Base-by-base conservation (phyloP, 192 early-diverging fungal species). In the Backusella luteola region DNA sequence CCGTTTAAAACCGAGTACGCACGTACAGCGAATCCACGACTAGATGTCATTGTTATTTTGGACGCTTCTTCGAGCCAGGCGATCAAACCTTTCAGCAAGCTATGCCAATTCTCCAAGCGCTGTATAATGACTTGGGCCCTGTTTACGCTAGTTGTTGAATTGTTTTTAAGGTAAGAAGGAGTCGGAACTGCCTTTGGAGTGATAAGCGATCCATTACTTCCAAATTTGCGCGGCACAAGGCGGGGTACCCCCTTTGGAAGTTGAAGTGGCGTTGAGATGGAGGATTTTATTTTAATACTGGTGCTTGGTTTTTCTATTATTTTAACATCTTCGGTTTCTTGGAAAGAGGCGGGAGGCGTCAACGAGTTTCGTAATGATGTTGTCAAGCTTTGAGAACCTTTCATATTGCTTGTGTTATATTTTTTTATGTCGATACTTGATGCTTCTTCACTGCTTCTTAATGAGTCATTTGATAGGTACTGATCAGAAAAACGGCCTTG, bases 81-180 rank as follows among this genome's bases (percentile, higher is more conserved):
- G 6, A 77, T 80, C 52, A 85, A 12, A 63, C 78, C 79, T 73
- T 83, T 83, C 52, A 85, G 67, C 26, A 85, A 73, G 26, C 46
- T 72, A 9, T 66, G 44, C 80, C 82, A 85, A 6, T 82, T 79
- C n/a, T 74, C 75, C 19, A 85, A 80, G 11, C 84, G 81, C 67
- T 72, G 77, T 32, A 83, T 46, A 2, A 85, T 67, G 11, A 85
- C 80, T 38, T 83, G 79, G 0, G 81, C 77, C 29, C 81, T 81
- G 70, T 85, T 83, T 11, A 84, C 63, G 17, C 68, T 69, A 41
- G 26, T 49, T 4, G 11, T 29, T 4, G 56, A 63, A 29, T 63
- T 63, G 12, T 63, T 63, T 63, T 63, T 63, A 29, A 63, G 11
- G 9, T 63, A 29, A 29, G 26, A 63, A 3, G 56, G 21, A 4